phyloP scores from a whole-genome alignment of 768 basidiomycete genomes.

The Pulveroboletus sp. region DNA sequence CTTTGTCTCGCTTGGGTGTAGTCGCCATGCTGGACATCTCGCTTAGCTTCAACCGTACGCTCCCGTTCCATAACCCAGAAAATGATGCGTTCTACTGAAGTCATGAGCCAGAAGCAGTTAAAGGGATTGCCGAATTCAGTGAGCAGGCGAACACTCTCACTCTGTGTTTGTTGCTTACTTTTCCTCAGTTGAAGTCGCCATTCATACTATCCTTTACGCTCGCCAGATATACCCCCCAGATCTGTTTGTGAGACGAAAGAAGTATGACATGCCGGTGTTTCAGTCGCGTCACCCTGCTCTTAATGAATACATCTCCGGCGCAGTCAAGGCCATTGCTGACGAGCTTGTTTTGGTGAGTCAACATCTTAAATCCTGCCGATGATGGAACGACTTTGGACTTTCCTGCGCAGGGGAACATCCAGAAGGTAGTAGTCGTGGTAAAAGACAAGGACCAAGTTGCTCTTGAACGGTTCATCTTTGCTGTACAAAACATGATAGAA shows the following conservation, averaged over 20 bases:
- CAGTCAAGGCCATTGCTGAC: slow-evolving; percentile 74
- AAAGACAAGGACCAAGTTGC: slow-evolving; percentile 75
- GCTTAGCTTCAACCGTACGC: slow-evolving; percentile 39
- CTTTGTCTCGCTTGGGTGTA: no score
- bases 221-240: slow-evolving; percentile 88
- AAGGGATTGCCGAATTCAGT: slow-evolving; percentile 72
- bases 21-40: slow-evolving; percentile 23
- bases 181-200: slow-evolving; percentile 80
- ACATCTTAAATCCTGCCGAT: neutral
- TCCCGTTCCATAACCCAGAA: neutral
- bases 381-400: slow-evolving; percentile 1
- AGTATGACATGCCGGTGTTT: slow-evolving; percentile 87
- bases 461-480: slow-evolving; percentile 88
- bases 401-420: slow-evolving; percentile 59
- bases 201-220: slow-evolving; percentile 88
- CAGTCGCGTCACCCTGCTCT: slow-evolving; percentile 90
- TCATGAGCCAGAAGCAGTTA: slow-evolving; percentile 47
- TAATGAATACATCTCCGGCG: slow-evolving; percentile 85
- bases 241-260: slow-evolving; percentile 81
- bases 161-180: slow-evolving; percentile 3
- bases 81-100: slow-evolving; percentile 8
- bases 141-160: slow-evolving; percentile 19
- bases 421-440: slow-evolving; percentile 79
- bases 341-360: slow-evolving; percentile 61
- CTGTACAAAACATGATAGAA: slow-evolving; percentile 75